Base-by-base conservation (phyloP, 768 basidiomycete species). In the Russula ochroleuca region DNA sequence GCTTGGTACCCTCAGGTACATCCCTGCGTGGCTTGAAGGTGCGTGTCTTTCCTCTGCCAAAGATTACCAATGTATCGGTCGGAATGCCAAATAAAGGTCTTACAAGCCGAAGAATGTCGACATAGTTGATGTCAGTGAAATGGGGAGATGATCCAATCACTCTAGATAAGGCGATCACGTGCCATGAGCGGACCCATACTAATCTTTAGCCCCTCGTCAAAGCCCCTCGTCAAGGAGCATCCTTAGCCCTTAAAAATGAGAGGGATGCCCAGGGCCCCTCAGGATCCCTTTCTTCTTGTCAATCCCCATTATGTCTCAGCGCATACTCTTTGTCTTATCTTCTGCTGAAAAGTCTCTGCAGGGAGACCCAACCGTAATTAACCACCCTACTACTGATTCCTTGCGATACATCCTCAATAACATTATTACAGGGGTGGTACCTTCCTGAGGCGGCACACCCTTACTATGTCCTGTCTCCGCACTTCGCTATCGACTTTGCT, bases 1-100 rank as follows among this genome's bases (percentile, higher is more conserved):
- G 96, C 76, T 96, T 96, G 43, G 95, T 96, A 45, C 95, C 95
- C 74, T 96, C 94, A 5, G 94, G 90, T 25, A 94, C 88, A 73
- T 93, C 92, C 76, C 91, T 94, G 70, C 94, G 88, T 33, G 96
- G 96, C 73, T 95, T 96, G 83, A 98, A 98, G 19, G 96, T 94
- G 60, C 92, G 86, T 41, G 90, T 92, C 78, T 94, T 94, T 47
- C 90, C 92, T 51, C 92, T 94, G 68, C 37, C 45, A 35, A 48
- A 23, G 17, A 17, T 48, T 45, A 21, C 0, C 28, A 14, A 40
- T 47, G 4, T n/a, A 15, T 25, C n/a, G 13, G 8, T 47, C 47
- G 37, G 25, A 23, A 49, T 40, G 51, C 33, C n/a, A 21, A 25
- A 49, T 31, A 28, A 37, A 40, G 38, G n/a, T 77, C 89, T 82